Conservation (phyloP, 805 yeast species). For the Spathaspora arborariae region DNA sequence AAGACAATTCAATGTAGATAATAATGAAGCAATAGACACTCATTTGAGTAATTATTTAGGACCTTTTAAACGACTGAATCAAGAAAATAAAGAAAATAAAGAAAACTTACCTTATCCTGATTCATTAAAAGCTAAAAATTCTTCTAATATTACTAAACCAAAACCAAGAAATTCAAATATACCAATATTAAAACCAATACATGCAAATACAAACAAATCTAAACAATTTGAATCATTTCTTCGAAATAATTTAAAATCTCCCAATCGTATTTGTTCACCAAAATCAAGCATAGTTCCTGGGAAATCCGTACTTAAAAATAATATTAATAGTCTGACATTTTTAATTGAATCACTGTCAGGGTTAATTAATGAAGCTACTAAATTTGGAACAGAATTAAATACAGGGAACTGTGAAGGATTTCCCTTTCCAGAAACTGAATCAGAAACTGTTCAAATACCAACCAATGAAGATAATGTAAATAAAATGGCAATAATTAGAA, state of each 20-base stretch:
- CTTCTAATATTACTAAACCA: constrained; percentile 20
- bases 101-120: constrained; percentile 20
- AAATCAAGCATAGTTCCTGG: constrained; percentile 16
- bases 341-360: constrained; percentile 64
- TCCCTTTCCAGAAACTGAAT: constrained; percentile 53
- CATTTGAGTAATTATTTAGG: constrained; percentile 23
- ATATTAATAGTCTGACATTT: constrained; percentile 30
- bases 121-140: constrained; percentile 19
- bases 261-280: constrained; percentile 45
- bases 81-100: constrained; percentile 31
- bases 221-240: not conserved
- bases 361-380: constrained; percentile 57
- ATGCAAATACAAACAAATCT: constrained; percentile 4
- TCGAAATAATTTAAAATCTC: constrained; percentile 20
- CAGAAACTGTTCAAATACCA: constrained; percentile 61
- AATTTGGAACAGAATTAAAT: constrained; percentile 66
- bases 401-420: constrained; percentile 60
- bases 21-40: constrained; percentile 27
- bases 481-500: constrained; percentile 42
- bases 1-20: constrained; percentile 6
- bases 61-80: constrained; percentile 2
- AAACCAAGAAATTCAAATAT: constrained; percentile 13
- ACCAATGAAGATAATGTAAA: constrained; percentile 29
- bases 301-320: constrained; percentile 1
- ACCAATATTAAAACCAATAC: constrained; percentile 26